These are phyloP conservation scores for Phylloporus sp. DNA, from an alignment of 768 basidiomycete genomes.

Conservation along the genomic window DNA sequence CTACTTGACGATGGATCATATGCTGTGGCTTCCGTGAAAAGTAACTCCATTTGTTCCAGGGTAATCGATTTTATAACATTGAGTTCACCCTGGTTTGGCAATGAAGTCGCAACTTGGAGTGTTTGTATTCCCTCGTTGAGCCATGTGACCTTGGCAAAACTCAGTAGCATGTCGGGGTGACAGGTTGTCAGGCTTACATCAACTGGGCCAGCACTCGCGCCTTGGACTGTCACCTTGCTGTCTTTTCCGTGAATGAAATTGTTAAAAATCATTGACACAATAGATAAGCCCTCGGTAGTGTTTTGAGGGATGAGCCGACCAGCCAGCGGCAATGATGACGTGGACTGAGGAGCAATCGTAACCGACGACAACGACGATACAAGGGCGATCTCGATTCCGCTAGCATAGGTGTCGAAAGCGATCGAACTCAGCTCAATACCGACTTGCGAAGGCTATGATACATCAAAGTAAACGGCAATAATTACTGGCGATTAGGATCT, in stretches of 20 bases:
- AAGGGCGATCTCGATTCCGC: conserved; percentile 54
- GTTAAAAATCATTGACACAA: conserved; percentile 65
- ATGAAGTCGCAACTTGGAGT: conserved; percentile 52
- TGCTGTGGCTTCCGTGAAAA: conserved; percentile 55
- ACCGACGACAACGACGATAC: conserved; percentile 48
- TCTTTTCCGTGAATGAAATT: conserved; percentile 66
- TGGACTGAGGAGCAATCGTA: conserved; percentile 51
- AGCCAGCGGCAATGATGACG: conserved; percentile 48
- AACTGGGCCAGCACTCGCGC: conserved; percentile 53
- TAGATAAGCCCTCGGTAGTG: conserved; percentile 46
- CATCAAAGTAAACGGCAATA: conserved; percentile 6
- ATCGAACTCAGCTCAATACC: conserved; percentile 62
- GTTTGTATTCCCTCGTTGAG: conserved; percentile 67
- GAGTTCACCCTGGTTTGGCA: conserved; percentile 61
- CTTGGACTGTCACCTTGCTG: conserved; percentile 55
- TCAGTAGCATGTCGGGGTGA: conserved; percentile 3
- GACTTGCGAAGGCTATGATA: conserved; percentile 63
- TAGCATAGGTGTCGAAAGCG: conserved; percentile 56
- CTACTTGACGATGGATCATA: conserved; percentile 59
- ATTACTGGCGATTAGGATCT: not conserved
- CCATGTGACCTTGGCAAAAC: conserved; percentile 54
- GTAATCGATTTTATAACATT: conserved; percentile 61
- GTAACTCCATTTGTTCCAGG: conserved; percentile 54
- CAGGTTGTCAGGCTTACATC: conserved; percentile 40
- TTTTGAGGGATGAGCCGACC: conserved; percentile 66